Percentiles rank a stretch among this genome's conserved stretches.
phyloP scores from a whole-genome alignment of 2,329 filamentous ascomycete genomes.

The Botrytis medusae region DNA sequence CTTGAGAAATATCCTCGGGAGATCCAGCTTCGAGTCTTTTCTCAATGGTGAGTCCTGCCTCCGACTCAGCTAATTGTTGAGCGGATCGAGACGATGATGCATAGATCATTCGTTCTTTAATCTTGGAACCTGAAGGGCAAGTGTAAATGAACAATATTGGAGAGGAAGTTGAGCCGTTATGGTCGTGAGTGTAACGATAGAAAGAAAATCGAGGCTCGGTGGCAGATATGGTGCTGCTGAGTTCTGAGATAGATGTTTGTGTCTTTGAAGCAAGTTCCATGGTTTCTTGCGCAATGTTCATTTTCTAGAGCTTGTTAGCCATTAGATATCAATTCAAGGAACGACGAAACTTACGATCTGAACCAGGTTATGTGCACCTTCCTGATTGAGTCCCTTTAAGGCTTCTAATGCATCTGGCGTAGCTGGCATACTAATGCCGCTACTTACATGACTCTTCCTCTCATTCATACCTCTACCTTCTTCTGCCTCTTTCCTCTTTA shows the following conservation, averaged over 20 bases:
- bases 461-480: conserved; percentile 66
- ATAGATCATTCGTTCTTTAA: conserved; percentile 86
- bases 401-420: conserved; percentile 64
- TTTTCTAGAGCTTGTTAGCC: conserved; percentile 52
- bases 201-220: conserved; percentile 76
- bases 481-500: conserved; percentile 73
- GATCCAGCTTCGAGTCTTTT: conserved; percentile 71
- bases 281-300: conserved; percentile 68
- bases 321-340: background rate
- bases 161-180: conserved; percentile 52
- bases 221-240: conserved; percentile 60
- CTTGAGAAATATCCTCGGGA: conserved; percentile 68
- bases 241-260: conserved; percentile 56
- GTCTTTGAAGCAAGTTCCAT: conserved; percentile 61
- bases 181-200: conserved; percentile 64
- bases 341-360: conserved; percentile 58
- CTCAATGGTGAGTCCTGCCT: conserved; percentile 64
- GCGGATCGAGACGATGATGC: conserved; percentile 69
- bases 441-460: conserved; percentile 51
- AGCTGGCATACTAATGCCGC: conserved; percentile 50
- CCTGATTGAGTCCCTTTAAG: conserved; percentile 56
- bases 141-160: conserved; percentile 81
- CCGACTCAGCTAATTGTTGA: conserved; percentile 61
- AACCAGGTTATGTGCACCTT: conserved; percentile 52
- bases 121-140: conserved; percentile 68